Percentiles rank a stretch among this genome's conserved stretches.
phyloP scores from a whole-genome alignment of 371 early-diverging fungal species.

The Rhizopus arrhizus region DNA sequence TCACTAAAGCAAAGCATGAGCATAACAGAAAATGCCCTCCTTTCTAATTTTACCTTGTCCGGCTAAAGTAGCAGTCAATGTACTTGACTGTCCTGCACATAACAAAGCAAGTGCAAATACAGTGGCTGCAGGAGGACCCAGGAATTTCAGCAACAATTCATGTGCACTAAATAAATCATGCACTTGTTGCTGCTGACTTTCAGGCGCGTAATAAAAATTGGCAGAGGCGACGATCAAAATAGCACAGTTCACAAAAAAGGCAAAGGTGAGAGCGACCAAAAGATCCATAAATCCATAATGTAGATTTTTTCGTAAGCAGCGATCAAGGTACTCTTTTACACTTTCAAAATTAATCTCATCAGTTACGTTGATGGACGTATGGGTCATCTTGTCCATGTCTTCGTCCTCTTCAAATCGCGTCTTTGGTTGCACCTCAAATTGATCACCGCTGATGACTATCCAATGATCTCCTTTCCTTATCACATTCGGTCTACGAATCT shows the following conservation, averaged over 20 bases:
- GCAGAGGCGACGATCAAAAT: constrained; percentile 80
- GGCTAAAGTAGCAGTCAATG: constrained; percentile 85
- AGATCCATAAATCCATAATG: constrained; percentile 62
- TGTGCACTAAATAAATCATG: constrained; percentile 72
- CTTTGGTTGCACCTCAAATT: not conserved
- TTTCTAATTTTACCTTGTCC: constrained; percentile 56
- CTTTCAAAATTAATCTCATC: constrained; percentile 17
- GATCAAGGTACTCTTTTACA: constrained; percentile 22
- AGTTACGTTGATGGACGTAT: not conserved
- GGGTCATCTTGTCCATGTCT: not conserved
- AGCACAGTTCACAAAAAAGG: constrained; percentile 77
- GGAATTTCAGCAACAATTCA: constrained; percentile 54
- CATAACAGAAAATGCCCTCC: not conserved
- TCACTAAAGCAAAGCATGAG: constrained; percentile 38
- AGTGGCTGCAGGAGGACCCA: constrained; percentile 69
- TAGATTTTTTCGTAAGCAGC: constrained; percentile 26
- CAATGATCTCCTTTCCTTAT: constrained; percentile 14
- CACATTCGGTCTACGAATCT: constrained; percentile 30
- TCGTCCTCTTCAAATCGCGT: not conserved
- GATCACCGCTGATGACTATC: constrained; percentile 13
- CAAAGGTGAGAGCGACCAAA: constrained; percentile 68
- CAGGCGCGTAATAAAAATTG: constrained; percentile 66
- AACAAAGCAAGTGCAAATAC: constrained; percentile 79
- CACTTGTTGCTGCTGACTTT: constrained; percentile 33
- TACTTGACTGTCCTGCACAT: constrained; percentile 77